phyloP scores from a whole-genome alignment of 1,284 basidiomycete species.

The Pseudomicrostroma phylloplanum region DNA sequence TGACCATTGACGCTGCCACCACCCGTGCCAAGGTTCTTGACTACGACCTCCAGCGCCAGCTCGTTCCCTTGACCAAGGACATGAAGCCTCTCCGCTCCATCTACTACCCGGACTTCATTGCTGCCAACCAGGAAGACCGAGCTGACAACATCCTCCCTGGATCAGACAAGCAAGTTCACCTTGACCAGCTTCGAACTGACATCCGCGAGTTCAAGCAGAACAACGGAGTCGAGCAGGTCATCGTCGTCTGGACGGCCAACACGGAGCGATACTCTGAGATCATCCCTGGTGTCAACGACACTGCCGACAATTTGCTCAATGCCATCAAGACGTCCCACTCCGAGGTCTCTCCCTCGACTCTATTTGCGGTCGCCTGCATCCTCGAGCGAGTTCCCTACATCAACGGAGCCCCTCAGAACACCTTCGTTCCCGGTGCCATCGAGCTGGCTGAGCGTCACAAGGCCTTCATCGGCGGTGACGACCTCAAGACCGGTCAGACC shows the following conservation, averaged over 20 bases:
- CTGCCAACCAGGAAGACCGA: slow-evolving; percentile 92
- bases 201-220: slow-evolving; percentile 86
- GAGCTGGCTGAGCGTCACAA: slow-evolving; percentile 80
- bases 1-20: slow-evolving; percentile 86
- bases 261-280: slow-evolving; percentile 96
- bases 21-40: slow-evolving; percentile 86
- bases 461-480: slow-evolving; percentile 94
- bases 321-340: slow-evolving; percentile 77
- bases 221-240: slow-evolving; percentile 70
- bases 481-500: slow-evolving; percentile 69
- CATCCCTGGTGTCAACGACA: slow-evolving; percentile 90
- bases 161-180: slow-evolving; percentile 76
- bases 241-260: slow-evolving; percentile 98
- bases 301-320: slow-evolving; percentile 76
- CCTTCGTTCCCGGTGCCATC: slow-evolving; percentile 92
- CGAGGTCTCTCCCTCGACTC: slow-evolving; percentile 88
- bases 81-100: slow-evolving; percentile 85
- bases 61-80: slow-evolving; percentile 74
- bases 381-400: slow-evolving; percentile 92
- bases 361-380: slow-evolving; percentile 93
- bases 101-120: slow-evolving; percentile 68
- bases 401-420: slow-evolving; percentile 98
- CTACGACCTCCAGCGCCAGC: slow-evolving; percentile 93
- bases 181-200: slow-evolving; percentile 84
- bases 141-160: slow-evolving; percentile 88